Base-by-base conservation (phyloP, 805 yeast species). In the Candida lessepsii region DNA sequence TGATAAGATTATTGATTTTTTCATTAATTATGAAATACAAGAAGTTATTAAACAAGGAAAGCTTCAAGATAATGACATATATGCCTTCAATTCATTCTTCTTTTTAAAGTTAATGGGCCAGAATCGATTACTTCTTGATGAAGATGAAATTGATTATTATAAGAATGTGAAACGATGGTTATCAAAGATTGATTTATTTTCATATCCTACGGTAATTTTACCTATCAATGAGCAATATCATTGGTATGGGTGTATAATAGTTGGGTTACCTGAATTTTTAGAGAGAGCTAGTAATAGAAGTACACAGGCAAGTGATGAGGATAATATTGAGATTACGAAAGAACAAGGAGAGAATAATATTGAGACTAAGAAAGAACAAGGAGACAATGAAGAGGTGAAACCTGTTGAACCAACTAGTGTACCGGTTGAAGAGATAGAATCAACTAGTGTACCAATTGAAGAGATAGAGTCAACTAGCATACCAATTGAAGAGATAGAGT, bases 1-100 rank as follows among this genome's bases (percentile, higher is more conserved):
- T 63, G 99, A 93, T 54, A 76, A 84, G 0, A 67, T 93, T 36
- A 82, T 93, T 40, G 96, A 88, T 58, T 91, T 91, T 56, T 89
- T 86, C 53, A 69, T 87, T 20, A 78, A 77, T 42, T 83, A 71
- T 54, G 76, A 73, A 47, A 69, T 78, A 6, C 77, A 68, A 35
- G 43, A 45, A 39, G 69, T 63, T 2, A 45, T 70, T 9, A 19
- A 48, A n/a, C 43, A 45, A 10, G 39, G 41, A 11, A 16, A 44
- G 14, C 20, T 63, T 3, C 50, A 67, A 9, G 37, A 49, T 7
- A 60, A 65, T 2, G 70, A 75, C 3, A 75, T 76, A 6, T 71
- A 75, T 51, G 70, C 89, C 1, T 76, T 93, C 59, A 86, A 87
- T 52, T 83, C 96, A 0, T 93, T 86, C 57, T 90, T 93, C 58